Base-by-base conservation (phyloP, 345 rosid genomes). In the Lumnitzera littorea region DNA sequence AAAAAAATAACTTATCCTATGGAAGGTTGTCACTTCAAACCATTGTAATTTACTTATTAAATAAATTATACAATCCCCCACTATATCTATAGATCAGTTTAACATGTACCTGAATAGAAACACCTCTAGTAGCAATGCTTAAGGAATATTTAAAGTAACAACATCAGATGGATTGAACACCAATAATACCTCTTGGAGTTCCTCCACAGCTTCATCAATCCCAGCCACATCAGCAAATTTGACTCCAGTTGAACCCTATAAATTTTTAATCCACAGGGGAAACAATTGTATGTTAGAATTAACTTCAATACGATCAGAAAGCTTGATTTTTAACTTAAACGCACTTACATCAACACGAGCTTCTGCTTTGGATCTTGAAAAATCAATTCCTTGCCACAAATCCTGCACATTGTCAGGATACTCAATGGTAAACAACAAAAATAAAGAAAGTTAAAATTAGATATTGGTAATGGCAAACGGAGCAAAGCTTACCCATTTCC, bases 181-280 rank as follows among this genome's bases (percentile, higher is more conserved):
- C 24, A 62, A 11, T n/a, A 58, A 25, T 76, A 91, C 98, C 96
- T 91, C 96, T 72, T 86, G 98, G 76, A 91, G 98, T 78, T 91
- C 98, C 65, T 86, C 96, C 58, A 91, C 98, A 53, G 98, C 98
- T 78, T 91, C 96, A 74, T 91, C 96, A 77, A 91, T 91, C 70
- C 98, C 98, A 13, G 98, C 98, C 49, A 91, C 91, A 65, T 91
- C 98, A 62, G 68, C 57, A n/a, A 91, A 91, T 66, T 88, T 86
- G 61, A 91, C 95, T 59, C 91, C 98, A 23, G 98, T 91, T 65
- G 98, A 88, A 55, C 98, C 96, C 98, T 91, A 78, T 20, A 51
- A 67, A 60, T 50, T 74, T 60, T 52, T 55, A 13, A 66, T 61
- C 47, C 20, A 51, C 48, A 66, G 24, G 51, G 48, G 13, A 65